phyloP scores from a whole-genome alignment of 2,329 filamentous ascomycete genomes.

The Cadophora malorum region DNA sequence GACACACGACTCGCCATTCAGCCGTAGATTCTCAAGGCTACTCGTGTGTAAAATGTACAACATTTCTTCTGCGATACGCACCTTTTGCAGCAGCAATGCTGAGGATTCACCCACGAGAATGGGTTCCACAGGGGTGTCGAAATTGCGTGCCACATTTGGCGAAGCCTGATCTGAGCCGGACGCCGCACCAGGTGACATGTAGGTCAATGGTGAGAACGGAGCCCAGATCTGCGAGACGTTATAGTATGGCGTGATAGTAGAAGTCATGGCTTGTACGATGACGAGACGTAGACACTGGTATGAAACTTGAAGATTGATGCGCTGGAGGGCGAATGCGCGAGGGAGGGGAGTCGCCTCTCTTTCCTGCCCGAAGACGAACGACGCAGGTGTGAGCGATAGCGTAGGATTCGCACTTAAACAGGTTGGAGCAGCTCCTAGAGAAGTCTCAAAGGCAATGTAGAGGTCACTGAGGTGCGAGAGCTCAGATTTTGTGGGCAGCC shows the following conservation, averaged over 20 bases:
- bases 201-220: background rate
- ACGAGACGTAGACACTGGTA: constrained; percentile 17
- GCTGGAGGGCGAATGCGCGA: constrained; percentile 7
- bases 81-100: constrained; percentile 1
- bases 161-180: background rate
- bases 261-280: constrained; percentile 8
- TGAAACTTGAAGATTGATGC: constrained; percentile 12
- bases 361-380: background rate
- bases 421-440: background rate
- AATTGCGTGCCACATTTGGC: background rate
- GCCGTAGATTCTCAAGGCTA: constrained; percentile 5
- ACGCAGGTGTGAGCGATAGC: background rate
- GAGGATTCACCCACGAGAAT: background rate
- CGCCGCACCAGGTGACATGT: background rate
- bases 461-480: constrained; percentile 13
- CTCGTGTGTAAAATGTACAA: constrained; percentile 11
- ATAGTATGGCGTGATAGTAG: background rate
- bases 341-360: background rate
- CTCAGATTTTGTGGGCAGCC: constrained; percentile 3
- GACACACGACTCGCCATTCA: constrained; percentile 18
- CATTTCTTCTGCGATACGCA: constrained; percentile 17
- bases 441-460: constrained; percentile 21
- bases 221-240: background rate
- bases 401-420: constrained; percentile 12
- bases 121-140: background rate